These are phyloP conservation scores for Helianthus annuus DNA, from an alignment of 129 eudicot genomes.

Conservation along the genomic window HanXRQr2.0-SUNRISE NC_035444.2:151669125-151669624, in stretches of 20 bases:
- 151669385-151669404: neutral
- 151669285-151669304: conserved; percentile 50
- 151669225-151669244: conserved; percentile 79
- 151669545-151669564: no score
- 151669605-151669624: no score
- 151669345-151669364: neutral
- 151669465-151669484: conserved; percentile 97
- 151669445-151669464: conserved; percentile 82
- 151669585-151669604: no score
- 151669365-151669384: neutral
- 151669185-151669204: no score
- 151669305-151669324: conserved; percentile 78
- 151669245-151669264: conserved; percentile 96
- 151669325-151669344: conserved; percentile 79
- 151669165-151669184: no score
- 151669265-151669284: conserved; percentile 73
- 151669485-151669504: conserved; percentile 76
- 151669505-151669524: no score
- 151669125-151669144: no score
- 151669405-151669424: neutral
- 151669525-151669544: no score
- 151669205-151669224: conserved; percentile 48
- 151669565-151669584: no score
- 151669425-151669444: conserved; percentile 67
- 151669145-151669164: no score